Evolutionary conservation across 345 rosid species (phyloP), one percentile per base, ranked within the genome.

Genomic region (Hevea brasiliensis): DNA sequence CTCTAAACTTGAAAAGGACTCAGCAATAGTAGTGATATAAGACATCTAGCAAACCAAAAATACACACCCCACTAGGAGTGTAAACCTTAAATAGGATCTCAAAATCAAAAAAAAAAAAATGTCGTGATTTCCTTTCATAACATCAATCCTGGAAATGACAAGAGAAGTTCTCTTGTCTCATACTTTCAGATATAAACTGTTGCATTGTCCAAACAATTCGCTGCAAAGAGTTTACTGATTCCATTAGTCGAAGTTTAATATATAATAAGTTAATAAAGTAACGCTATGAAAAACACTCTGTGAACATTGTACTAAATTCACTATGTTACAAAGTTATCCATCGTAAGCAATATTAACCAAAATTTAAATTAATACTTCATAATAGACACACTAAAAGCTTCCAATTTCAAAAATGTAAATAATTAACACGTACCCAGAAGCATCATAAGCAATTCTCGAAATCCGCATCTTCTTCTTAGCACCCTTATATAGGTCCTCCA

Each of bases 401-500:
- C 45, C 3, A 40, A 26, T 2, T 6, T 21, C 15, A 51, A 21
- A 56, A 20, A 9, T 4, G 23, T 7, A 41, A 55, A 61, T 6
- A 41, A 23, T 12, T 17, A 68, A 20, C 9, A 73, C 85, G 61
- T 92, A 94, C 98, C 98, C 87, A 68, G 67, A 77, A 70, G 79
- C 74, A 60, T 90, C 95, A 23, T 11, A 82, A 62, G 87, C 78
- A 27, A 76, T 77, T 77, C 97, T 78, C 0, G 88, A 89, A 73
- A 94, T 84, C 55, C 81, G 74, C 97, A 92, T 90, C 85, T 88
- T 92, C 90, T 87, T 94, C 76, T 71, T 81, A 18, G 81, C 87
- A 54, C 98, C 98, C 65, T 79, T 90, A 56, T 85, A 94, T 23
- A 94, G 83, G n/a, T 94, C 97, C 88, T 92, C 97, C 85, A 94